phyloP scores from a whole-genome alignment of 768 basidiomycete species.

The Hericium erinaceus region DNA sequence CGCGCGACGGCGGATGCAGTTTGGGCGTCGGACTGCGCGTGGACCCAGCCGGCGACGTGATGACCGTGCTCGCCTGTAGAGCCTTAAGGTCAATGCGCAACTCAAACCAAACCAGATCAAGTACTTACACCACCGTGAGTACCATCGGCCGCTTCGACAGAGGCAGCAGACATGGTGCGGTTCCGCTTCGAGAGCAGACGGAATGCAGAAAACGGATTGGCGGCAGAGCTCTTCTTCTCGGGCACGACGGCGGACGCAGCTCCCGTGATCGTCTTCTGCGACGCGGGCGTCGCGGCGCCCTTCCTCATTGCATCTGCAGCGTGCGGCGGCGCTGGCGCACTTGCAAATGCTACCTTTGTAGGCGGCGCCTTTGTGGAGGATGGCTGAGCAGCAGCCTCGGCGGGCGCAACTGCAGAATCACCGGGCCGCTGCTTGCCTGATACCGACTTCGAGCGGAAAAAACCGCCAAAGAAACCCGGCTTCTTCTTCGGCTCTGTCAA shows the following conservation, averaged over 20 bases:
- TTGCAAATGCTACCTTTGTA: constrained; percentile 3
- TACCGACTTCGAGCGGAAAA: constrained; percentile 13
- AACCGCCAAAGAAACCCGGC: constrained; percentile 10
- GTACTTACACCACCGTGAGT: constrained; percentile 49
- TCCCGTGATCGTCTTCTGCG: constrained; percentile 2
- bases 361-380: not conserved
- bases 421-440: constrained; percentile 7
- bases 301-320: constrained; percentile 11
- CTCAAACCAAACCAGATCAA: too few species aligned
- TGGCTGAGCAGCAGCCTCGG: constrained; percentile 2
- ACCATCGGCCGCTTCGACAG: constrained; percentile 71
- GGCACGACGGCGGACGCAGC: not conserved
- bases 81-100: constrained; percentile 2
- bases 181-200: constrained; percentile 52
- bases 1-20: constrained; percentile 52
- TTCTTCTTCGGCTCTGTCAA: constrained; percentile 14
- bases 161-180: constrained; percentile 63
- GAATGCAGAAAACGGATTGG: constrained; percentile 47
- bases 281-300: not conserved
- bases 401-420: not conserved
- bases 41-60: constrained; percentile 70
- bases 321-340: not conserved
- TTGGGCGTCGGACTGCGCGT: constrained; percentile 49
- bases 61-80: constrained; percentile 53
- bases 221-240: not conserved